Conservation (phyloP, 139 green algal species). For the Micractinium conductrix region DNA sequence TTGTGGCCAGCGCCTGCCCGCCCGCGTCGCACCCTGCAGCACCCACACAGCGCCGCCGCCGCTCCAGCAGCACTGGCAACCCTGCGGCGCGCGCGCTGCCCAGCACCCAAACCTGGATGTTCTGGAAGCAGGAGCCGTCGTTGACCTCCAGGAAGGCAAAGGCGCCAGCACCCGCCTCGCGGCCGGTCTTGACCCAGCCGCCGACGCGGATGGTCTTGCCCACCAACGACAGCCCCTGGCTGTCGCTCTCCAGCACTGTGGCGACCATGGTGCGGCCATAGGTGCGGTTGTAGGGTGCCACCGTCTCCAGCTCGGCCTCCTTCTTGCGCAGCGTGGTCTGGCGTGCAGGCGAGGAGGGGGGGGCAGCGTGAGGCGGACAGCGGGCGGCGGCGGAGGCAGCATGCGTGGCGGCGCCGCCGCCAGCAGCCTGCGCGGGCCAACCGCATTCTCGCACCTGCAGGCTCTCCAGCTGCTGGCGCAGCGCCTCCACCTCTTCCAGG, state of each 20-base stretch:
- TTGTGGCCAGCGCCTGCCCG: no score
- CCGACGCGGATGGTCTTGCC: slow-evolving; percentile 83
- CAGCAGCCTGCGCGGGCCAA: background rate
- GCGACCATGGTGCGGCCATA: slow-evolving; percentile 63
- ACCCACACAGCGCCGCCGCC: background rate
- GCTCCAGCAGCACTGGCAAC: no score
- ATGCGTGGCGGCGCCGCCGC: no score
- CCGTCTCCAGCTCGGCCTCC: slow-evolving; percentile 38
- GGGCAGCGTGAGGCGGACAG: background rate
- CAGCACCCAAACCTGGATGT: slow-evolving; percentile 82
- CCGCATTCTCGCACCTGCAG: slow-evolving; percentile 53
- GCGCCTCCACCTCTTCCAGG: slow-evolving; percentile 49
- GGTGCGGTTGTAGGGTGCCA: slow-evolving; percentile 62
- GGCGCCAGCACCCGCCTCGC: slow-evolving; percentile 88
- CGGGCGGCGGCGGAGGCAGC: background rate
- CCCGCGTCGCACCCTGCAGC: no score
- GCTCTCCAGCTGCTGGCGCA: slow-evolving; percentile 55
- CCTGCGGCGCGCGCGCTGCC: no score
- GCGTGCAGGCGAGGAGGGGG: background rate
- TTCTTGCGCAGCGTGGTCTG: slow-evolving; percentile 53
- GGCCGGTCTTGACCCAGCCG: slow-evolving; percentile 98
- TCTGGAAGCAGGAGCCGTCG: slow-evolving; percentile 91
- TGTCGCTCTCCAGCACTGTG: slow-evolving; percentile 66
- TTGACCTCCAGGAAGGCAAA: slow-evolving; percentile 99
- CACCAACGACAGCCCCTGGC: slow-evolving; percentile 75